These are phyloP conservation scores for Mikania micrantha DNA, from an alignment of 129 eudicot species.

Conservation along the genomic window DNA sequence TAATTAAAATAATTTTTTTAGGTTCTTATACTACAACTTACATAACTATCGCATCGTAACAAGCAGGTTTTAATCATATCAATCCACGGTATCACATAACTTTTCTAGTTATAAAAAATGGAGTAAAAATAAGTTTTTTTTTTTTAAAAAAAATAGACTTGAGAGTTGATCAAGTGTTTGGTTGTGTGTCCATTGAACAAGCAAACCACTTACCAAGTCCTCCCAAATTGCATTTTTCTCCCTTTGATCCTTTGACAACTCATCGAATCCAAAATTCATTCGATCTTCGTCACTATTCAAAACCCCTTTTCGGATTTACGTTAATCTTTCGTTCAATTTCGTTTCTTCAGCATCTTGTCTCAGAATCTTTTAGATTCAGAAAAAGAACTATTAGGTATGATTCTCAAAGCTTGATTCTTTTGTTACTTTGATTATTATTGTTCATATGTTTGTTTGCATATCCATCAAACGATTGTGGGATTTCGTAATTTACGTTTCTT, in stretches of 20 bases:
- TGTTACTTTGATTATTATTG: conserved; percentile 7
- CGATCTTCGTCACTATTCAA: conserved; percentile 9
- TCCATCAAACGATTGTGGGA: conserved; percentile 9
- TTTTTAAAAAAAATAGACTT: too few species aligned
- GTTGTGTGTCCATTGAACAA: too few species aligned
- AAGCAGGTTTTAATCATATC: too few species aligned
- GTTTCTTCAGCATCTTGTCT: neutral
- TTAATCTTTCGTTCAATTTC: neutral
- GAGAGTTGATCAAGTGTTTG: too few species aligned
- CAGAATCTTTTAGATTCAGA: neutral
- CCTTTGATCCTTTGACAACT: neutral
- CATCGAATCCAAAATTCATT: neutral
- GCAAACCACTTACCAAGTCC: neutral
- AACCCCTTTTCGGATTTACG: conserved; percentile 11
- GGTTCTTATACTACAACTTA: too few species aligned
- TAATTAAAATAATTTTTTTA: too few species aligned
- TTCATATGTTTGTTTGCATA: neutral
- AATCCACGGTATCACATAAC: too few species aligned
- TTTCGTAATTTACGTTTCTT: conserved; percentile 9
- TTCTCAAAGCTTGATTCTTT: neutral
- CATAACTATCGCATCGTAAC: too few species aligned
- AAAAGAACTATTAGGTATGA: conserved; percentile 7
- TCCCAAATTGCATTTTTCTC: neutral
- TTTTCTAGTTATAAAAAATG: too few species aligned
- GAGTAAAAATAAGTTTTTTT: too few species aligned